phyloP scores from a whole-genome alignment of 1,284 basidiomycete genomes.

The Moniliella sp. region DNA sequence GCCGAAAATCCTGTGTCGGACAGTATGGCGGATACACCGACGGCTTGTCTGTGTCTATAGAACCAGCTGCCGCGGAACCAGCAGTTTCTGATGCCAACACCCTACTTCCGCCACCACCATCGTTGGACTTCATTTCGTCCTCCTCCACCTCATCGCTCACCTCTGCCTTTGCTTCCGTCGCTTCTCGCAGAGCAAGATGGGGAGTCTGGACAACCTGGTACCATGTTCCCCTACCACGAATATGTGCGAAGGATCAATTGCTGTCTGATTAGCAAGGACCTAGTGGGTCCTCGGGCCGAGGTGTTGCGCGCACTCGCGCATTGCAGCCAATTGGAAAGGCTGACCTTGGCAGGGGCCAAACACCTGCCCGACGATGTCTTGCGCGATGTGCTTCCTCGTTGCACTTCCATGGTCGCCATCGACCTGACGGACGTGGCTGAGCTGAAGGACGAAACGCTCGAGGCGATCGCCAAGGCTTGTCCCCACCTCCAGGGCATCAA shows the following conservation, averaged over 20 bases:
- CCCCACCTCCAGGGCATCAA: slow-evolving; percentile 69
- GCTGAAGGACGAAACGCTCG: slow-evolving; percentile 20
- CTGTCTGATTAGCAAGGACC: slow-evolving; percentile 47
- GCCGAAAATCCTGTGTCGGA: too few relatives aligned
- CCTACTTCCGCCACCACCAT: too few relatives aligned
- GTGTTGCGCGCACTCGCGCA: not conserved
- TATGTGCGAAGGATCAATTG: slow-evolving; percentile 85
- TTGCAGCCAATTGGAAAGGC: slow-evolving; percentile 67
- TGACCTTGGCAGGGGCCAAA: slow-evolving; percentile 68
- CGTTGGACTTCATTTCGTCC: too few relatives aligned
- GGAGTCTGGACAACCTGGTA: too few relatives aligned
- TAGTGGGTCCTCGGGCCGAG: slow-evolving; percentile 32
- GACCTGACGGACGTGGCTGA: slow-evolving; percentile 48
- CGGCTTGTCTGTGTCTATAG: too few relatives aligned
- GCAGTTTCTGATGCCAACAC: too few relatives aligned
- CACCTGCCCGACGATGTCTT: slow-evolving; percentile 51
- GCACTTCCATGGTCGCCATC: slow-evolving; percentile 60
- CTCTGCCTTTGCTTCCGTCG: too few relatives aligned
- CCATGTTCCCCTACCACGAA: slow-evolving; percentile 64
- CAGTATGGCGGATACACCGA: too few relatives aligned
- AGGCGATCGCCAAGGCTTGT: slow-evolving; percentile 26
- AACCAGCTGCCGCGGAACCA: too few relatives aligned
- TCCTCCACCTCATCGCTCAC: too few relatives aligned
- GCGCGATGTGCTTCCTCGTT: slow-evolving; percentile 46
- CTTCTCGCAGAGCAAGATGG: too few relatives aligned